Base-by-base conservation (phyloP, 441 rosid species). In the Croton setiger region DNA sequence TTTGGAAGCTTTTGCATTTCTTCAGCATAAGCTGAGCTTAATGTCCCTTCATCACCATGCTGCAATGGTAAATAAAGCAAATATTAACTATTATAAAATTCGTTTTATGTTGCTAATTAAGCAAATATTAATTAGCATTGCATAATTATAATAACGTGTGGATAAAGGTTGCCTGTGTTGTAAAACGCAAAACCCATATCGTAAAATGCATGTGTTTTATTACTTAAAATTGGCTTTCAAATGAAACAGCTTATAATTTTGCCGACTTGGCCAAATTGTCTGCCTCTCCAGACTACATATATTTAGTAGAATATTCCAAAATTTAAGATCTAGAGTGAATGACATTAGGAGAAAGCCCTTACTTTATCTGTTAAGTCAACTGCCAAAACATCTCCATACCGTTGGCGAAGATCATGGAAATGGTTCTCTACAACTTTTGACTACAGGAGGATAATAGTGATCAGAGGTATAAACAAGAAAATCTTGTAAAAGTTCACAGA, bases 31-130 rank as follows among this genome's bases (percentile, higher is more conserved):
- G 94, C 94, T 8, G 85, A 80, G 77, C 89, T 85, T 77, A 94
- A 72, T 69, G 75, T 84, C 79, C 99, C 99, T 84, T 94, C 99
- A 78, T 79, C 96, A 74, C 99, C 99, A 74, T 86, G 88, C 99
- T 94, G 77, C 74, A 74, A 67, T 43, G 56, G 66, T 27, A 61
- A 76, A 75, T 18, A 75, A 75, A 64, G 7, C 48, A 58, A 13
- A 58, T 44, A 51, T 63, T 37, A 76, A 72, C 62, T 35, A 71
- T 55, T 60, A 60, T 20, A 71, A 49, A 66, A 64, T 60, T 23
- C 33, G 60, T 64, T 55, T 27, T 64, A 21, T 17, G 67, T n/a
- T n/a, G n/a, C n/a, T n/a, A n/a, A n/a, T n/a, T n/a, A n/a, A n/a
- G n/a, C n/a, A n/a, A n/a, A n/a, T n/a, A n/a, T n/a, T n/a, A n/a